These are phyloP conservation scores for Galerina marginata DNA, from an alignment of 768 basidiomycete species.

Conservation along the genomic window DNA sequence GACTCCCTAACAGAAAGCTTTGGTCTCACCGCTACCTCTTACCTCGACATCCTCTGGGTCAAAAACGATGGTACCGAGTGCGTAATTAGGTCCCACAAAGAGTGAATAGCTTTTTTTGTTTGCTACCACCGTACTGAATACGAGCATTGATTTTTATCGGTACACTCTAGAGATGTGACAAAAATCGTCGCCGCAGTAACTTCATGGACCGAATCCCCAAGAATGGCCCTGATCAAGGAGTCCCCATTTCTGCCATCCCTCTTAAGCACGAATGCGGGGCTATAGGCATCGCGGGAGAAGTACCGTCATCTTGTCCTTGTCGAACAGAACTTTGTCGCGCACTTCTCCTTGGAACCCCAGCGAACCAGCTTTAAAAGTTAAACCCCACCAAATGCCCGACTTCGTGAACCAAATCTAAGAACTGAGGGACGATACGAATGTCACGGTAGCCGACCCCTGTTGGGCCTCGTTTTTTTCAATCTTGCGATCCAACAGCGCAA, in stretches of 20 bases:
- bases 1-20: slow-evolving; percentile 60
- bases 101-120: slow-evolving; percentile 31
- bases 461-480: too few species aligned
- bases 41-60: slow-evolving; percentile 66
- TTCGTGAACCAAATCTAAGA: too few species aligned
- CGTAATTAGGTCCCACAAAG: slow-evolving; percentile 46
- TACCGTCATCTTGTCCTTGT: not conserved
- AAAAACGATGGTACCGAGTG: slow-evolving; percentile 43
- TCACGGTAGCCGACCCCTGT: too few species aligned
- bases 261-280: slow-evolving; percentile 18
- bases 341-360: not conserved
- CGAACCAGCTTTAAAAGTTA: not conserved
- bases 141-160: not conserved
- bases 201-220: slow-evolving; percentile 29
- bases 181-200: slow-evolving; percentile 24
- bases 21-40: slow-evolving; percentile 55
- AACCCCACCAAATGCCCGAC: too few species aligned
- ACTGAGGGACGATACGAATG: too few species aligned
- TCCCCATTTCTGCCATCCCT: slow-evolving; percentile 50
- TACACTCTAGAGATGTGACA: slow-evolving; percentile 17
- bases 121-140: not conserved
- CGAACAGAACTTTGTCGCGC: not conserved
- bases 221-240: slow-evolving; percentile 40
- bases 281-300: not conserved
- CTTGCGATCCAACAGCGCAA: too few species aligned